phyloP scores from a whole-genome alignment of 192 early-diverging fungal genomes.

The Entrophospora sp. region DNA sequence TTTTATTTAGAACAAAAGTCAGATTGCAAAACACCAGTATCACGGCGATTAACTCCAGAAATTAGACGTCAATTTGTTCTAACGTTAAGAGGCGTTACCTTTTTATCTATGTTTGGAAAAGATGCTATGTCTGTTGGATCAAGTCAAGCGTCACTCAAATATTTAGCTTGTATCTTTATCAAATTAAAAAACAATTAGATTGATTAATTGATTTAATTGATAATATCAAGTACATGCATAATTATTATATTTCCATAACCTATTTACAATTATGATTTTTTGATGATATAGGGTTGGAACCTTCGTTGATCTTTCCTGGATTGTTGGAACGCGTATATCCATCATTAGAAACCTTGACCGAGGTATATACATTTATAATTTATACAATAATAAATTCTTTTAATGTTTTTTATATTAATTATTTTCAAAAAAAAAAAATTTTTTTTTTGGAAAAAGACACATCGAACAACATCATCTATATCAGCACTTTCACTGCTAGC shows the following conservation, averaged over 20 bases:
- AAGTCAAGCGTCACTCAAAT: constrained; percentile 55
- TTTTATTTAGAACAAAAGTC: constrained; percentile 33
- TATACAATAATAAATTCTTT: background rate
- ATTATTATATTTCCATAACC: background rate
- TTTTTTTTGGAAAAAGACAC: constrained; percentile 43
- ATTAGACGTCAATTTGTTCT: constrained; percentile 53
- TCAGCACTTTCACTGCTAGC: constrained; percentile 61
- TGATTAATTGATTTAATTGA: background rate
- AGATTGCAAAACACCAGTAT: constrained; percentile 54
- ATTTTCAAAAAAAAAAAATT: too few species aligned
- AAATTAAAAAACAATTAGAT: too few species aligned
- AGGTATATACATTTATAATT: constrained; percentile 27
- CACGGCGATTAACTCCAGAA: constrained; percentile 47
- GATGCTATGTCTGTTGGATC: constrained; percentile 51
- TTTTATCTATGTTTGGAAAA: constrained; percentile 67
- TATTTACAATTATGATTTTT: background rate
- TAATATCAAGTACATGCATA: background rate
- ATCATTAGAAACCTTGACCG: constrained; percentile 73
- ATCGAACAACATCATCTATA: constrained; percentile 81
- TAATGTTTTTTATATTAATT: background rate
- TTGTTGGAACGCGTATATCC: constrained; percentile 81
- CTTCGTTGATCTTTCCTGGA: constrained; percentile 67
- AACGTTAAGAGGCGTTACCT: constrained; percentile 49
- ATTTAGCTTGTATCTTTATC: constrained; percentile 52
- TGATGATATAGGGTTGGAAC: constrained; percentile 54